Evolutionary conservation across 2,329 filamentous ascomycete species (phyloP).

Genomic region (Cercospora citrullina): DNA sequence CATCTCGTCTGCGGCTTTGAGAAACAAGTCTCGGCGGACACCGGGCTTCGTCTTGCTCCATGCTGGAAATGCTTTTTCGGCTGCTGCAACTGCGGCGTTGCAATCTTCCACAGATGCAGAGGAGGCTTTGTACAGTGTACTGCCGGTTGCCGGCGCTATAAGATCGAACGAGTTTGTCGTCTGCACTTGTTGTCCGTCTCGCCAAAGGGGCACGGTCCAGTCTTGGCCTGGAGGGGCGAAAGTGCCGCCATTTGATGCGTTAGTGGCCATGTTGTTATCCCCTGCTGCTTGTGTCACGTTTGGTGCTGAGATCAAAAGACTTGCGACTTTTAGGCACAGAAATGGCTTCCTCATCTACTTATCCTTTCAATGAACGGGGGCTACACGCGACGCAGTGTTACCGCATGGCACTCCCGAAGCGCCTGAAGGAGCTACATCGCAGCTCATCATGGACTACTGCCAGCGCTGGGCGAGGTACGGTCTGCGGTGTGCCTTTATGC

Average conservation of each 20-base stretch:
- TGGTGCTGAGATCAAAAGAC: background rate
- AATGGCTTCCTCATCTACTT: background rate
- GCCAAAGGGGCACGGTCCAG: constrained; percentile 43
- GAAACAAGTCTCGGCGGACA: constrained; percentile 67
- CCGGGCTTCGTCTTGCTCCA: constrained; percentile 65
- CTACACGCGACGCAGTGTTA: background rate
- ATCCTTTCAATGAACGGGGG: background rate
- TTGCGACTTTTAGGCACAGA: background rate
- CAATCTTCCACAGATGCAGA: constrained; percentile 58
- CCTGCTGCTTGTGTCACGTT: background rate
- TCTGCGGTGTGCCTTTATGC: background rate
- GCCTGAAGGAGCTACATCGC: background rate
- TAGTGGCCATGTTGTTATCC: constrained; percentile 5
- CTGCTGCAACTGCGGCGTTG: constrained; percentile 59
- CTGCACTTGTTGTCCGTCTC: constrained; percentile 48
- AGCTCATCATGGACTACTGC: background rate
- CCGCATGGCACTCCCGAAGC: constrained; percentile 1
- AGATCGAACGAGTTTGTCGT: constrained; percentile 55
- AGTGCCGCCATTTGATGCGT: background rate
- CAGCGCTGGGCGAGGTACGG: background rate
- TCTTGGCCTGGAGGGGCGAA: constrained; percentile 19
- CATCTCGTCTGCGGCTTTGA: constrained; percentile 66
- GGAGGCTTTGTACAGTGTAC: constrained; percentile 56
- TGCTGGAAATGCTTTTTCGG: constrained; percentile 64
- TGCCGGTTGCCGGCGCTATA: constrained; percentile 54